phyloP scores from a whole-genome alignment of 768 basidiomycete genomes.

The Auriscalpium vulgare region DNA sequence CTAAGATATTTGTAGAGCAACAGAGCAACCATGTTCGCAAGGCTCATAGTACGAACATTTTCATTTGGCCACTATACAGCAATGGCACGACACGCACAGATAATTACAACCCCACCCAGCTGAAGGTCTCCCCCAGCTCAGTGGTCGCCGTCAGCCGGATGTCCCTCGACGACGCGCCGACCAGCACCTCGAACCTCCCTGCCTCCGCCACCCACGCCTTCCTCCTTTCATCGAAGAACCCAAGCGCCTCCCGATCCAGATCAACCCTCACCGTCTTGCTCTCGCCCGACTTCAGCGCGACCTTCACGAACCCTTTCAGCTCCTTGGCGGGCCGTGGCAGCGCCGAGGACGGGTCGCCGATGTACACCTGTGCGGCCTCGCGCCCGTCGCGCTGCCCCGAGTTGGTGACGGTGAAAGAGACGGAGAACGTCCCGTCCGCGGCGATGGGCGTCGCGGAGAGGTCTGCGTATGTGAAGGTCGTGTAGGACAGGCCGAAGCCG shows the following conservation, averaged over 20 bases:
- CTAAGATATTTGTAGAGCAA: too few species aligned
- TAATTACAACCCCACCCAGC: conserved; percentile 34
- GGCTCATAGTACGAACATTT: too few species aligned
- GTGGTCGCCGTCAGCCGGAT: conserved; percentile 29
- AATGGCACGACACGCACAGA: too few species aligned
- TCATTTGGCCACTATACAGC: too few species aligned
- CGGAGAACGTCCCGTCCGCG: conserved; percentile 26
- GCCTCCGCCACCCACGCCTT: conserved; percentile 33
- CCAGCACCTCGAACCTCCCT: conserved; percentile 36
- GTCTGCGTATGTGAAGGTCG: conserved; percentile 29
- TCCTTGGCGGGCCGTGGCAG: conserved; percentile 40
- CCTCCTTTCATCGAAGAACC: conserved; percentile 38
- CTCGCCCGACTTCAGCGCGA: conserved; percentile 37
- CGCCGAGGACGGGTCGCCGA: conserved; percentile 35
- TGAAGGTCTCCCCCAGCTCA: conserved; percentile 27
- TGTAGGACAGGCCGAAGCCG: conserved; percentile 39
- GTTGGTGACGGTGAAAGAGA: conserved; percentile 40
- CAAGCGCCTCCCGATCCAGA: conserved; percentile 41
- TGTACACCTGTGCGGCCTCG: conserved; percentile 42
- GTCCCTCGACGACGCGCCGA: conserved; percentile 40
- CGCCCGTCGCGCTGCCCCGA: conserved; percentile 34
- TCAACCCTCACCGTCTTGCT: conserved; percentile 28
- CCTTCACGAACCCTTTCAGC: conserved; percentile 41
- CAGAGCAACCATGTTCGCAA: too few species aligned
- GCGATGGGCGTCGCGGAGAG: conserved; percentile 29